Evolutionary conservation across 805 yeast genomes (phyloP).

Genomic region (Kodamaea leandrae): DNA sequence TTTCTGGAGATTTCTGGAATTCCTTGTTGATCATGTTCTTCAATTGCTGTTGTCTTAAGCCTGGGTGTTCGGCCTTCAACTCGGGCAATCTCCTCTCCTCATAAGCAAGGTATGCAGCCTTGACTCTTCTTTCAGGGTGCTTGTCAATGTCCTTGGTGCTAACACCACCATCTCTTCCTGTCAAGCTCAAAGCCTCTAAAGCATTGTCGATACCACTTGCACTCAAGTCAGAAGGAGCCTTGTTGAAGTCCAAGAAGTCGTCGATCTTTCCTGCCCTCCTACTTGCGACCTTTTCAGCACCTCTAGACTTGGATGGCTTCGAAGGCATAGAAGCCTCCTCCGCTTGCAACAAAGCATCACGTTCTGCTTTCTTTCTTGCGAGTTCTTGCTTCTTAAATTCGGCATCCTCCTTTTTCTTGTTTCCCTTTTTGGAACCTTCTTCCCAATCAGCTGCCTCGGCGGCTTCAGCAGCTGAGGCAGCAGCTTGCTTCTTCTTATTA

Average conservation of each 20-base stretch:
- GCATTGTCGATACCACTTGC: conserved; percentile 80
- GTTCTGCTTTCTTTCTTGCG: conserved; percentile 75
- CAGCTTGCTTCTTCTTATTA: conserved; percentile 52
- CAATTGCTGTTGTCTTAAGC: conserved; percentile 73
- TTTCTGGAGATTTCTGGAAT: conserved; percentile 75
- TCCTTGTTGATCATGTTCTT: conserved; percentile 75
- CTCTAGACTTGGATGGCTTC: conserved; percentile 60
- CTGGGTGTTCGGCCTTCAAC: conserved; percentile 71
- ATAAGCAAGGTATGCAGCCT: conserved; percentile 71
- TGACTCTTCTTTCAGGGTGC: conserved; percentile 86
- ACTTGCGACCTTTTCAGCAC: conserved; percentile 64
- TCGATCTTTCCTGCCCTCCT: conserved; percentile 62
- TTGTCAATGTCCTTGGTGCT: conserved; percentile 66
- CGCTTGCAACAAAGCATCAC: conserved; percentile 62
- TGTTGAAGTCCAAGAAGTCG: conserved; percentile 58
- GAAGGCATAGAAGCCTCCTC: conserved; percentile 65
- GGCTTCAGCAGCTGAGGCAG: conserved; percentile 44
- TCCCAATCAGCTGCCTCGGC: conserved; percentile 67
- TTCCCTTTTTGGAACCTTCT: conserved; percentile 66
- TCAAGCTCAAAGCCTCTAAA: conserved; percentile 69
- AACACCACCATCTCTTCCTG: conserved; percentile 56
- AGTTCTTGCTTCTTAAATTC: conserved; percentile 73
- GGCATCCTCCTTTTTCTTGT: conserved; percentile 67
- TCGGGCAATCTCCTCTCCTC: conserved; percentile 74
- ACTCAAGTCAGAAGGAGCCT: conserved; percentile 49